Conservation (phyloP, 257 asterid species). For the Datura wrightii region DNA sequence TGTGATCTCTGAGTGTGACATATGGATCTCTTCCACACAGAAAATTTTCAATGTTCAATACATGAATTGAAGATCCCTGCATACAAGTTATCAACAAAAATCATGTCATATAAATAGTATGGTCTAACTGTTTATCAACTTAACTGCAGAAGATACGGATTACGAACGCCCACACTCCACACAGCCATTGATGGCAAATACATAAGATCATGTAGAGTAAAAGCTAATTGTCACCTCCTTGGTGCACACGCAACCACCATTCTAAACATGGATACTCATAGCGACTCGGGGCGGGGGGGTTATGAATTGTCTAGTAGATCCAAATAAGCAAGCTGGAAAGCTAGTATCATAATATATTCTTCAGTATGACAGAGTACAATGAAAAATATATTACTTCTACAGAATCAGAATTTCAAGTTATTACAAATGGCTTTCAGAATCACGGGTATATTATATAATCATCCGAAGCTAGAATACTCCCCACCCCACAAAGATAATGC, state of each 20-base stretch:
- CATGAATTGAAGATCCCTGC: constrained; percentile 60
- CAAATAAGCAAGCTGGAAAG: background rate
- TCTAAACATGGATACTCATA: background rate
- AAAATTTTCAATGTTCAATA: constrained; percentile 42
- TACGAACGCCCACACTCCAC: background rate
- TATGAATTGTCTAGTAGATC: background rate
- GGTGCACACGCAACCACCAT: background rate
- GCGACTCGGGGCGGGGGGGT: background rate
- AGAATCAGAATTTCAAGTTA: background rate
- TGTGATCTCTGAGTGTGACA: constrained; percentile 53
- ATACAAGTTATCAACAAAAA: constrained; percentile 32
- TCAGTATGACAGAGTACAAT: background rate
- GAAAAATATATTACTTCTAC: background rate
- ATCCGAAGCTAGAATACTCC: background rate
- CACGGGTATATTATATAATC: background rate
- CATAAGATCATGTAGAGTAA: background rate
- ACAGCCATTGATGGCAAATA: background rate
- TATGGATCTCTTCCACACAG: constrained; percentile 38
- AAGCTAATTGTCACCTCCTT: background rate
- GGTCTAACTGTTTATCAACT: constrained; percentile 8
- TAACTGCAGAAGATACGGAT: constrained; percentile 14
- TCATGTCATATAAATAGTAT: background rate
- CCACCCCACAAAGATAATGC: background rate
- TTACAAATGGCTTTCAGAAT: background rate
- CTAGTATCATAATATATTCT: background rate